Base-by-base conservation (phyloP, 176 grass and related monocot genomes). In the Oryza australiensis region DNA sequence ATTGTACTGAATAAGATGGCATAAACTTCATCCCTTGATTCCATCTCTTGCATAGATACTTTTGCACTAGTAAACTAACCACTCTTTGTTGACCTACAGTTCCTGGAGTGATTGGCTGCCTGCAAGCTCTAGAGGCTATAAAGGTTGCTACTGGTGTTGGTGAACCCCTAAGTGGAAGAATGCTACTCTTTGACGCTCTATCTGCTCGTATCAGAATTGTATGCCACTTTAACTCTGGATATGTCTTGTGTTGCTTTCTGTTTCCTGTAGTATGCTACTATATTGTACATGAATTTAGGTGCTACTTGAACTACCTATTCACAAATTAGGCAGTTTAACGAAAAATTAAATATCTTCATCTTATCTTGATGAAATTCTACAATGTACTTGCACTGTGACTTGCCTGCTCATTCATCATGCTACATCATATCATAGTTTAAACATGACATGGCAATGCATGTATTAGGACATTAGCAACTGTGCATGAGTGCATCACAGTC, bases 121-220 rank as follows among this genome's bases (percentile, higher is more conserved):
- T 99, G 72, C 96, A 99, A 91, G 96, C 96, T 86, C 77, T 99
- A 65, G 96, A 99, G 89, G 96, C 91, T 78, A 92, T 99, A 88
- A 99, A 93, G 71, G 70, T 99, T 84, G 90, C 91, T 37, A 81
- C 82, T 80, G 75, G 66, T 83, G 80, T 99, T 83, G 96, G 93
- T 95, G 96, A 99, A 83, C 85, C 91, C 68, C 91, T 99, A 48
- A 90, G 81, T 68, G 88, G 90, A 81, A 93, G 96, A 86, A 95
- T 95, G 93, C 89, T 99, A 87, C 83, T 95, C 28, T 92, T 99
- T 85, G 96, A 99, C 24, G 89, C 93, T 26, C 80, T 95, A 7
- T 93, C 96, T 73, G 80, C 96, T 87, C 73, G 91, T 74, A 74
- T 92, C 68, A 88, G 87, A 68, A 93, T 86, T 34, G 96, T 99